These are phyloP conservation scores for Podila verticillata DNA, from an alignment of 192 early-diverging fungal species.

Conservation along the genomic window DNA sequence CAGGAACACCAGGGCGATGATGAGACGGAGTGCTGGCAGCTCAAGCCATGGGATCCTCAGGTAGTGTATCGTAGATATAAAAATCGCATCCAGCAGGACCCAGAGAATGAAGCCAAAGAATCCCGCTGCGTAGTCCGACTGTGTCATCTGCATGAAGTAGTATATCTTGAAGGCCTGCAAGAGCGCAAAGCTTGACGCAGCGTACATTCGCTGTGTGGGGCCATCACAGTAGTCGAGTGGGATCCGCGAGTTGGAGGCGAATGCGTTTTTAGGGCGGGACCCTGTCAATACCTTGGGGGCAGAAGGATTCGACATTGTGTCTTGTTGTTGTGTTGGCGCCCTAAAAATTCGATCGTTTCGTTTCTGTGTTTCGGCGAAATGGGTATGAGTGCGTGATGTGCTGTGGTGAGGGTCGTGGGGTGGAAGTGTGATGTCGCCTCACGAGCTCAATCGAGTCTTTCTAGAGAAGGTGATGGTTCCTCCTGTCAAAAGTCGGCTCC, in stretches of 20 bases:
- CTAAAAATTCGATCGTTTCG: background rate
- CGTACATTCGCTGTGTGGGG: conserved; percentile 54
- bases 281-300: conserved; percentile 26
- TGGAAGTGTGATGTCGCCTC: too few relatives aligned
- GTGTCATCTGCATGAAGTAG: conserved; percentile 36
- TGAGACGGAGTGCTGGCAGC: conserved; percentile 39
- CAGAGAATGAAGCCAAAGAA: conserved; percentile 53
- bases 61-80: conserved; percentile 49
- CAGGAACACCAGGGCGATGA: conserved; percentile 26
- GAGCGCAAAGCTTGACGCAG: conserved; percentile 47
- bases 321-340: background rate
- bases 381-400: background rate
- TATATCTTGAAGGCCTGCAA: conserved; percentile 53
- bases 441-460: too few relatives aligned
- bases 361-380: background rate
- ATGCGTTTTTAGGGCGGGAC: conserved; percentile 26
- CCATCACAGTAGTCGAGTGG: conserved; percentile 48
- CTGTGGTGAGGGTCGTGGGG: background rate
- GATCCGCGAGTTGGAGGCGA: conserved; percentile 34
- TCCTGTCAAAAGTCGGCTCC: too few relatives aligned
- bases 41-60: conserved; percentile 62
- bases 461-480: too few relatives aligned
- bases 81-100: conserved; percentile 48
- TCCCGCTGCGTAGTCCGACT: conserved; percentile 45
- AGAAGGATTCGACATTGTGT: conserved; percentile 24